These are phyloP conservation scores for Plasmodium gaboni DNA, from an alignment of 169 alveolate species.

Conservation along the genomic window DNA sequence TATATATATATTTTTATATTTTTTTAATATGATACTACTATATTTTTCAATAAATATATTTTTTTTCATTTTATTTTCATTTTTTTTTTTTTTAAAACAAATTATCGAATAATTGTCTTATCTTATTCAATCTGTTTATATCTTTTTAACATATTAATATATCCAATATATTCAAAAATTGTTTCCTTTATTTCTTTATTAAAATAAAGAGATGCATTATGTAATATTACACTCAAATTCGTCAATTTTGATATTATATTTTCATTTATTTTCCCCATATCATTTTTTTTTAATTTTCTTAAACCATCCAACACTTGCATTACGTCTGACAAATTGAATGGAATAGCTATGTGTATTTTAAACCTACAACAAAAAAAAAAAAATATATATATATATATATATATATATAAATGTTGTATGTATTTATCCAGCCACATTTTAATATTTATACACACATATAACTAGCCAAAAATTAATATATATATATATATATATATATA, in stretches of 20 bases:
- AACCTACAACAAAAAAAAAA: slow-evolving; percentile 32
- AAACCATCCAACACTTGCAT: slow-evolving; percentile 12
- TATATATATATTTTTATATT: background rate
- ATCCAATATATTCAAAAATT: slow-evolving; percentile 25
- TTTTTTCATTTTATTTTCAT: too few relatives aligned
- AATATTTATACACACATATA: too few relatives aligned
- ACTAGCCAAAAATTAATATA: background rate
- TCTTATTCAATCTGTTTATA: slow-evolving; percentile 3
- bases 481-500: too few relatives aligned
- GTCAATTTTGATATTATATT: slow-evolving; percentile 8
- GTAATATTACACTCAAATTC: slow-evolving; percentile 27
- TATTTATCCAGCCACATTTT: background rate
- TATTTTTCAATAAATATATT: too few relatives aligned
- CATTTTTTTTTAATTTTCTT: slow-evolving; percentile 17
- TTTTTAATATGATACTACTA: too few relatives aligned
- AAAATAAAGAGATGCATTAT: slow-evolving; percentile 5
- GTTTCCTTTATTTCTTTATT: slow-evolving; percentile 28
- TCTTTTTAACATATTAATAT: slow-evolving; percentile 10
- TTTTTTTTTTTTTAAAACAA: too few relatives aligned
- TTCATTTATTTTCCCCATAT: background rate
- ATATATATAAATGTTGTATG: background rate
- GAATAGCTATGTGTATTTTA: slow-evolving; percentile 30
- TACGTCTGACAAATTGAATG: slow-evolving; percentile 36
- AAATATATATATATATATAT: background rate
- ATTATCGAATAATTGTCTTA: too few relatives aligned